Evolutionary conservation across 2,329 filamentous ascomycete species (phyloP), one percentile per base, ranked within the genome.

Genomic region (Mycogone perniciosa): DNA sequence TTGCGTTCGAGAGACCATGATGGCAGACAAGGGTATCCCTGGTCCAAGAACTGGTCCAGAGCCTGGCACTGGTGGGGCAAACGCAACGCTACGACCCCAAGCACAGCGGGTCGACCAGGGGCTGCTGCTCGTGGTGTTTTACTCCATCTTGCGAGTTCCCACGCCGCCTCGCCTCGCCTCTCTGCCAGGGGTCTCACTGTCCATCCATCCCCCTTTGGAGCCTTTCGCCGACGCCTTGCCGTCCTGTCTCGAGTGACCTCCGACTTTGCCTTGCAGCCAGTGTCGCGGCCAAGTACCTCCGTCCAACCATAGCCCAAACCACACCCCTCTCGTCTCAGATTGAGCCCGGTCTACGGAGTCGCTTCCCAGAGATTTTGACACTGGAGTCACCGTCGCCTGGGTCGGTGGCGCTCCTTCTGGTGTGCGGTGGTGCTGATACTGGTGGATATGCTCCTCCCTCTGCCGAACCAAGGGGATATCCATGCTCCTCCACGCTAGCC

Each of bases 271-370:
- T 43, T 50, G 39, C 33, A 34, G 39, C n/a, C 10, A 20, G 11
- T 33, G 47, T 31, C 31, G 31, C 26, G 39, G 29, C 38, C 10
- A 26, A 33, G 44, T 48, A 43, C 45, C 34, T 44, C 39, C 44
- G 43, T 40, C 43, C 45, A 35, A 39, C 45, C 13, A 29, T 11
- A 27, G 26, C 38, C 37, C 46, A 30, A 41, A 29, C n/a, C 41
- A 20, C 10, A 10, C 42, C 43, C 13, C 30, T 8, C 52, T 46
- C 45, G 56, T 60, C 55, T 59, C 56, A 59, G 57, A 50, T 31
- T 46, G 30, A 44, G 53, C 55, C 52, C 46, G 48, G 51, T 51
- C 56, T 44, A 54, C 20, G 20, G 20, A 20, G 20, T 20, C 20
- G 51, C 46, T 46, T 46, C 40, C 46, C 44, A 41, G 51, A 50